These are phyloP conservation scores for Meyerozyma athensensis DNA, from an alignment of 1,139 yeast species.

Conservation along the genomic window DNA sequence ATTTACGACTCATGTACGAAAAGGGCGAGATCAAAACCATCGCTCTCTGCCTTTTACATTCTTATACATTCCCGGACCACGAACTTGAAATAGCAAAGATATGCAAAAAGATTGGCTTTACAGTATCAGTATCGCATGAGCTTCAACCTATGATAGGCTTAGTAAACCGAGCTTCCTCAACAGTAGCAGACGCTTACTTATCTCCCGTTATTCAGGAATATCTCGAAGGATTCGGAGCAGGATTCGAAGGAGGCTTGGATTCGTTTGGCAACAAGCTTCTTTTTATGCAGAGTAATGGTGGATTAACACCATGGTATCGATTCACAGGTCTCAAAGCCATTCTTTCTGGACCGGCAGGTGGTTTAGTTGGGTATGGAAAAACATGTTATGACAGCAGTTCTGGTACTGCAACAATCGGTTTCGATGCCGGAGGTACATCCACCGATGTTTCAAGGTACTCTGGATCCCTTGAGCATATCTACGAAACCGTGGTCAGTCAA, in stretches of 20 bases:
- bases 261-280: slow-evolving; percentile 39
- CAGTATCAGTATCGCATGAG: slow-evolving; percentile 36
- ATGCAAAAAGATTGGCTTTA: slow-evolving; percentile 32
- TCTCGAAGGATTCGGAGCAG: slow-evolving; percentile 33
- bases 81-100: slow-evolving; percentile 33
- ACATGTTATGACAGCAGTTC: slow-evolving; percentile 34
- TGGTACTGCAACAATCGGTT: slow-evolving; percentile 40
- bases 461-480: slow-evolving; percentile 38
- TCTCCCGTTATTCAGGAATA: slow-evolving; percentile 35
- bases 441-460: slow-evolving; percentile 43
- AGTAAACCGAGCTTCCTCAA: slow-evolving; percentile 40
- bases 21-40: slow-evolving; percentile 26
- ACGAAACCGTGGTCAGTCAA: slow-evolving; percentile 41
- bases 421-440: slow-evolving; percentile 47
- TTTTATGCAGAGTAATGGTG: slow-evolving; percentile 49
- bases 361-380: slow-evolving; percentile 46
- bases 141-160: slow-evolving; percentile 44
- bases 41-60: slow-evolving; percentile 37
- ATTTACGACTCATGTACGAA: slow-evolving; percentile 22
- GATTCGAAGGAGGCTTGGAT: slow-evolving; percentile 40
- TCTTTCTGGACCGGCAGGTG: slow-evolving; percentile 49
- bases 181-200: slow-evolving; percentile 43
- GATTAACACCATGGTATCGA: slow-evolving; percentile 45
- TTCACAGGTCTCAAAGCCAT: slow-evolving; percentile 46
- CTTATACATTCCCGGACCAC: slow-evolving; percentile 39